Conservation (phyloP, 1,284 basidiomycete genomes). For the Heliocybe sulcata region DNA sequence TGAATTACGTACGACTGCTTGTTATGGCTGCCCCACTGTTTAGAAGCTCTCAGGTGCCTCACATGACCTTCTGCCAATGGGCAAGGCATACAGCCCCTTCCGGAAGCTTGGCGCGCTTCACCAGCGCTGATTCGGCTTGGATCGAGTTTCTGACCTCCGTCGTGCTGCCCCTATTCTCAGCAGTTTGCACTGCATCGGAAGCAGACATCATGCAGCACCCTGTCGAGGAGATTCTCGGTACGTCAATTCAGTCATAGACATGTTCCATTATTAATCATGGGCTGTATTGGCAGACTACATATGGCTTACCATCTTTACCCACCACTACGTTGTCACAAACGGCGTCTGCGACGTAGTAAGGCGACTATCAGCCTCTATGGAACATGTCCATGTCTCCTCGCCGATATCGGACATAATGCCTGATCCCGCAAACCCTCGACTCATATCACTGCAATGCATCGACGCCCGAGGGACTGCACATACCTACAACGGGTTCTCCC, state of each 20-base stretch:
- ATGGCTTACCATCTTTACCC: constrained; percentile 50
- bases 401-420: constrained; percentile 36
- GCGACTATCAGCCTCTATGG: constrained; percentile 32
- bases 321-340: constrained; percentile 51
- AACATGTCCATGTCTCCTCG: constrained; percentile 46
- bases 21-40: constrained; percentile 40
- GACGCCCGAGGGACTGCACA: constrained; percentile 16
- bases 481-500: constrained; percentile 43
- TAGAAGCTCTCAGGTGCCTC: constrained; percentile 22
- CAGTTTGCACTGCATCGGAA: constrained; percentile 55
- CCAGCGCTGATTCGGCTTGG: constrained; percentile 44
- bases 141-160: constrained; percentile 43
- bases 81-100: constrained; percentile 30
- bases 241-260: constrained; percentile 13
- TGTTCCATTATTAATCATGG: background rate
- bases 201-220: constrained; percentile 47
- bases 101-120: constrained; percentile 26
- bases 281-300: constrained; percentile 43
- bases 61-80: constrained; percentile 45
- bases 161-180: constrained; percentile 62
- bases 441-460: constrained; percentile 30
- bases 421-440: constrained; percentile 23
- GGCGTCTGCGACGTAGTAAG: constrained; percentile 51
- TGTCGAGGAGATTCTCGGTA: constrained; percentile 56
- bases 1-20: constrained; percentile 51